Base-by-base conservation (phyloP, 352 stramenopile species). In the Pythium diclinum region DNA sequence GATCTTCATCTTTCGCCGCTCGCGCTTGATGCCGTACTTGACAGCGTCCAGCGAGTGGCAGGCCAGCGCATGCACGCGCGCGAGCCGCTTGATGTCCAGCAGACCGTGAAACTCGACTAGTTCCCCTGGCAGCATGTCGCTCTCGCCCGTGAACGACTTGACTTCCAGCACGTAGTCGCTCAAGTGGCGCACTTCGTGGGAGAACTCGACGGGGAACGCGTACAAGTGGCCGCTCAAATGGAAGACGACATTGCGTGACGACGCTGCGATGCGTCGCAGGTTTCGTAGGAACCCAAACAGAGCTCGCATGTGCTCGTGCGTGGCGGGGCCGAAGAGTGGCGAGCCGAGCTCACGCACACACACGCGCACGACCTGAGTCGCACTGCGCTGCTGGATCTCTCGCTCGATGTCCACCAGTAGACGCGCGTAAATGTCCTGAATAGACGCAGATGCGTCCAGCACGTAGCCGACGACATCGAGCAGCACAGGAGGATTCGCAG, bases 1-100 rank as follows among this genome's bases (percentile, higher is more conserved):
- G 53, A 92, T 77, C 56, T 83, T 85, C n/a, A 90, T 69, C 66
- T 90, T 90, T 21, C 83, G 81, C 5, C 73, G 77, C 36, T 88
- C 81, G 36, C 83, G 79, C 61, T 87, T 87, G 54, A 92, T 54
- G 13, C 81, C 83, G 30, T 81, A 85, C 32, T 85, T 84, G 40
- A 72, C 72, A 33, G 82, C 77, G 47, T 86, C 81, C 1, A 80
- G 60, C 11, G 79, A 73, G 61, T 90, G 74, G 25, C 72, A 76
- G 23, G 83, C 77, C 1, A 92, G 64, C 6, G 83, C 62, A 47
- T 92, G 78, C 30, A 87, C 56, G 23, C 77, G 76, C 49, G 83
- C 76, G 30, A 92, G 70, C 57, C 83, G 82, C n/a, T 71, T 69
- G 60, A 92, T 66, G 47, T 77, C 74, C 21, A 89, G 53, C 17